phyloP scores from a whole-genome alignment of 176 grass and related monocot species.

The Oryza nivara region DNA sequence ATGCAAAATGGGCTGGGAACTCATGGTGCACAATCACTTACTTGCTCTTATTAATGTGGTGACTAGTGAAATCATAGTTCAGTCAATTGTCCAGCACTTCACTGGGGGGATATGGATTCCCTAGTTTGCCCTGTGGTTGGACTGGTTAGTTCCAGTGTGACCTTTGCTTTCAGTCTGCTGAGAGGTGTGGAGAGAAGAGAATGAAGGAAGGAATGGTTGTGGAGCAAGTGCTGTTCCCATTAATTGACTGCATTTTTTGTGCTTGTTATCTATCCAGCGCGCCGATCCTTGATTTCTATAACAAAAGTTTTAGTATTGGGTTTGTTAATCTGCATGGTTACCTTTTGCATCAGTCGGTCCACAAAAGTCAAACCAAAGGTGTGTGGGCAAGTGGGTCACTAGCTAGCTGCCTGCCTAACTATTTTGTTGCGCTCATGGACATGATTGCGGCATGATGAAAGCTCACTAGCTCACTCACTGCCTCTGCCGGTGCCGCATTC shows the following conservation, averaged over 20 bases:
- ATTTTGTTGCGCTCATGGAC: neutral
- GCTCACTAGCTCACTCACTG: neutral
- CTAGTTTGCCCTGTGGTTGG: neutral
- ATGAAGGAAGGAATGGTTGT: too few species aligned
- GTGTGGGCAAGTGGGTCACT: neutral
- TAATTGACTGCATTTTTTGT: too few species aligned
- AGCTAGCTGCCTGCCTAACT: conserved; percentile 6
- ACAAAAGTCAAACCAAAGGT: neutral
- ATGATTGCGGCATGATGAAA: conserved; percentile 2
- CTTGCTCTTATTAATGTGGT: neutral
- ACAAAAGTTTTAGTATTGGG: neutral
- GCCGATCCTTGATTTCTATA: too few species aligned
- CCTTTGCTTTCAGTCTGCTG: neutral
- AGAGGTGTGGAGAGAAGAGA: too few species aligned
- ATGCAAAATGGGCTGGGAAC: conserved; percentile 16
- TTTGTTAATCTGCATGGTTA: neutral
- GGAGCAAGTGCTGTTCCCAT: too few species aligned
- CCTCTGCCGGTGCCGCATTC: too few species aligned
- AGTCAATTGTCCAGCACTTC: neutral
- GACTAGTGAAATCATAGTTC: neutral
- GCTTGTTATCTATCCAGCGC: too few species aligned
- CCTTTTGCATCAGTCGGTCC: neutral
- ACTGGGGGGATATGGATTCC: neutral
- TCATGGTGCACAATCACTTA: neutral
- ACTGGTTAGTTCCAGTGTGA: neutral